phyloP scores from a whole-genome alignment of 2,329 filamentous ascomycete genomes.

The Lasiodiplodia sp. region DNA sequence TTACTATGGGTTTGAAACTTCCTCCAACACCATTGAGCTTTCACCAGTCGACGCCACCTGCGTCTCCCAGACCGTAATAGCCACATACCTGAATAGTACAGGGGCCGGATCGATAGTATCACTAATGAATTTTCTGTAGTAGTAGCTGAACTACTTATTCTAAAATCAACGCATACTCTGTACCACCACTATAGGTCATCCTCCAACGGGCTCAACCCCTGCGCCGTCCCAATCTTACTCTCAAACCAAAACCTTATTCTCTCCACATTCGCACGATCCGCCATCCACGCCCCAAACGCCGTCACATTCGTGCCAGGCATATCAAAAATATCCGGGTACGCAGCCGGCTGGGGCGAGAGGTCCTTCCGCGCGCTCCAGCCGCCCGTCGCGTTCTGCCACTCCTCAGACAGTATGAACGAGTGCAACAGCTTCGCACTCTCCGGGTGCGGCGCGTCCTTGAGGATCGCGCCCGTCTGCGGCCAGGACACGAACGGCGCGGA shows the following conservation, averaged over 20 bases:
- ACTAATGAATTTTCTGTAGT: accelerated
- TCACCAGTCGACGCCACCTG: too few species aligned
- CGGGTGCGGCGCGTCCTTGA: slow-evolving; percentile 57
- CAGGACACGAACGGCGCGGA: slow-evolving; percentile 56
- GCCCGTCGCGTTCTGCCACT: slow-evolving; percentile 45
- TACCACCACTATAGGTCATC: slow-evolving; percentile 35
- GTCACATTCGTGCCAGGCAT: slow-evolving; percentile 47
- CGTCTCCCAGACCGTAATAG: too few species aligned
- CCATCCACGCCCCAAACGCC: slow-evolving; percentile 53
- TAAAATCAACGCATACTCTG: too few species aligned
- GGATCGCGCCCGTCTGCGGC: slow-evolving; percentile 59
- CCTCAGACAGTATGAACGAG: slow-evolving; percentile 55
- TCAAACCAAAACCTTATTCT: slow-evolving; percentile 54
- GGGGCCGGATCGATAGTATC: too few species aligned
- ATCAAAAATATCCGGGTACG: slow-evolving; percentile 41
- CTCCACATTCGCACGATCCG: slow-evolving; percentile 52
- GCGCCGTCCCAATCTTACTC: slow-evolving; percentile 50
- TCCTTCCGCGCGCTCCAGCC: slow-evolving; percentile 50
- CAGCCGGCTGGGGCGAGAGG: slow-evolving; percentile 37
- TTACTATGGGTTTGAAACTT: too few species aligned
- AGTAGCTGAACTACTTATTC: too few species aligned
- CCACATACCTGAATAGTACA: too few species aligned
- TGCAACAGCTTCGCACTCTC: slow-evolving; percentile 61
- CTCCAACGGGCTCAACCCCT: slow-evolving; percentile 51
- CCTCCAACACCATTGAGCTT: too few species aligned